Evolutionary conservation across 768 basidiomycete species (phyloP).

Genomic region (Boletus reticulatus): DNA sequence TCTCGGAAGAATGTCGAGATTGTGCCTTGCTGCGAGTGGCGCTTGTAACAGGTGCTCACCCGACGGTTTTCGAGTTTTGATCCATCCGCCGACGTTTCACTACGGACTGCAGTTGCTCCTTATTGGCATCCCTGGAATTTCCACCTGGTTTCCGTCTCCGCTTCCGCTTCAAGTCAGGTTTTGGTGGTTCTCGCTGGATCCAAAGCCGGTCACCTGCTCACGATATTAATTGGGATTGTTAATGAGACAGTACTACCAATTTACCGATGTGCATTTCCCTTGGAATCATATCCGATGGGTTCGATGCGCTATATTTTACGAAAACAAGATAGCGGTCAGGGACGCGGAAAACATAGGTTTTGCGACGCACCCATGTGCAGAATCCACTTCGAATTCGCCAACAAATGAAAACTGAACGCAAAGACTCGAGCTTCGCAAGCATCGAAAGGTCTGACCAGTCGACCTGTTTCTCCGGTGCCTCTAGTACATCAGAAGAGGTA

Average conservation of each 20-base stretch:
- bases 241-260: constrained; percentile 57
- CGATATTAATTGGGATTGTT: not conserved
- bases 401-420: constrained; percentile 65
- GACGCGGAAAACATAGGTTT: not conserved
- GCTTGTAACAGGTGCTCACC: constrained; percentile 6
- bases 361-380: constrained; percentile 65
- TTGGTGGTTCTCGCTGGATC: constrained; percentile 73
- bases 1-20: constrained; percentile 18
- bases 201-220: constrained; percentile 75
- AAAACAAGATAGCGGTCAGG: not conserved
- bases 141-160: constrained; percentile 38
- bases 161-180: constrained; percentile 44
- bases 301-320: constrained; percentile 62
- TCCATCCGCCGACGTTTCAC: constrained; percentile 29
- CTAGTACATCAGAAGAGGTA: constrained; percentile 7
- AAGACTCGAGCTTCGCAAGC: constrained; percentile 69
- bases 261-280: constrained; percentile 80
- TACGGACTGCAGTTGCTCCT: constrained; percentile 16
- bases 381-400: constrained; percentile 70
- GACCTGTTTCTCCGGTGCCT: constrained; percentile 40
- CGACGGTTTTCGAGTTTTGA: not conserved
- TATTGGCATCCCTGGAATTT: constrained; percentile 15
- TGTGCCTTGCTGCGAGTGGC: constrained; percentile 15
- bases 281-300: constrained; percentile 81
- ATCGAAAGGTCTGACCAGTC: constrained; percentile 74